phyloP scores from a whole-genome alignment of 768 basidiomycete genomes.

The Tylopilus sp. region DNA sequence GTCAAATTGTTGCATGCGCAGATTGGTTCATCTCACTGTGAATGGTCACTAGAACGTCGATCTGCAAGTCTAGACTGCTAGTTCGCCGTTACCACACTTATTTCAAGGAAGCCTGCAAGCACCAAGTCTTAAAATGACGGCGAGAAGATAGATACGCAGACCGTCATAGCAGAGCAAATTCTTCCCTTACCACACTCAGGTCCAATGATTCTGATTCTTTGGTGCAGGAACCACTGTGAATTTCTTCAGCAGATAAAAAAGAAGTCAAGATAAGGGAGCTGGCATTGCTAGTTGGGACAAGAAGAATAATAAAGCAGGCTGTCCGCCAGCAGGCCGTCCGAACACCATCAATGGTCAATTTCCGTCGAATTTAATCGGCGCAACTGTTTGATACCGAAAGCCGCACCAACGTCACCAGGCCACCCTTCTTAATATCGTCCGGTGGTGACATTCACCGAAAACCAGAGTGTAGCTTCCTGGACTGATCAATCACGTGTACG shows the following conservation, averaged over 20 bases:
- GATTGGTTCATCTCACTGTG: conserved; percentile 5
- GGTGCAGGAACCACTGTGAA: conserved; percentile 2
- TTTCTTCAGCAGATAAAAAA: not conserved
- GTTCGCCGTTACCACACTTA: not conserved
- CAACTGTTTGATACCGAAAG: conserved; percentile 9
- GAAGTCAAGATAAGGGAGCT: not conserved
- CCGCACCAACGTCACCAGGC: conserved; percentile 8
- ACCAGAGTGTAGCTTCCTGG: not conserved
- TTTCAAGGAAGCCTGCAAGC: not conserved
- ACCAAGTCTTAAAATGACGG: not conserved
- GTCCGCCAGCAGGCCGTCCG: conserved; percentile 7
- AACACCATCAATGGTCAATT: conserved; percentile 18
- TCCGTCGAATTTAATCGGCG: conserved; percentile 26
- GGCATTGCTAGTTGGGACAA: conserved; percentile 2
- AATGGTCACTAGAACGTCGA: conserved; percentile 6
- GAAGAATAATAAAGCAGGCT: conserved; percentile 7
- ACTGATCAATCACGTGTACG: not conserved
- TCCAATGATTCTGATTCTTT: not conserved
- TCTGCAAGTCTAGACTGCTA: conserved; percentile 6
- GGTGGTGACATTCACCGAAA: not conserved
- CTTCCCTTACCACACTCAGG: not conserved
- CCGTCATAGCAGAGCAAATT: not conserved
- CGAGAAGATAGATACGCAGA: not conserved
- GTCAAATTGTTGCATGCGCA: conserved; percentile 10
- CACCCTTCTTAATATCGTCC: conserved; percentile 6